A percentile compares a stretch with the other conserved stretches of the same genome.
phyloP scores from a whole-genome alignment of 305 asterid species.

The Nicotiana rustica region DNA sequence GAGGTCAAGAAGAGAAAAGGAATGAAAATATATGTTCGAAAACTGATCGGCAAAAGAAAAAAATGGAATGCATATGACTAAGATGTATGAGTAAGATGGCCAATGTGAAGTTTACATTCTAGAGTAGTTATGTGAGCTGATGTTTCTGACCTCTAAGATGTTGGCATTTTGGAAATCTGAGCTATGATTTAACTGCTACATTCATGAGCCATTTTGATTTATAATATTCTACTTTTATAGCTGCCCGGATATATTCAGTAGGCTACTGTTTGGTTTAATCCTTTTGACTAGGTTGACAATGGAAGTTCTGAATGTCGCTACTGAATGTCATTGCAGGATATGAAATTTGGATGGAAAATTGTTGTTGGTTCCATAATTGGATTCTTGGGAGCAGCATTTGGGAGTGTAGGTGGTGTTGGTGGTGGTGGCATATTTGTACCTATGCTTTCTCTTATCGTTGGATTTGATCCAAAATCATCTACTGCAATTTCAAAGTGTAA shows the following conservation, averaged over 20 bases:
- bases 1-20: conserved; percentile 15
- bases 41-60: background rate
- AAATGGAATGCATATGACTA: background rate
- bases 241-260: background rate
- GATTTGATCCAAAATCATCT: conserved; percentile 92
- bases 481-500: conserved; percentile 97
- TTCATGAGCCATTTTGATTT: background rate
- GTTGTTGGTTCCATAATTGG: conserved; percentile 81
- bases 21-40: background rate
- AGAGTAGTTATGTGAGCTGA: background rate
- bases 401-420: conserved; percentile 98
- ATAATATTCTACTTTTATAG: background rate
- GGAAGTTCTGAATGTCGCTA: background rate
- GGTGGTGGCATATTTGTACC: conserved; percentile 98
- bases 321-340: conserved; percentile 56
- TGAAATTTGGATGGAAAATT: conserved; percentile 80
- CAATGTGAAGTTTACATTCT: conserved; percentile 9
- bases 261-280: background rate
- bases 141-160: conserved; percentile 21
- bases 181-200: conserved; percentile 6
- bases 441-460: conserved; percentile 84
- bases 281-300: conserved; percentile 8
- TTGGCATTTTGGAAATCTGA: background rate
- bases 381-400: conserved; percentile 95
- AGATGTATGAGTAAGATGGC: conserved; percentile 10